phyloP scores from a whole-genome alignment of 495 filamentous ascomycete genomes.

The Bacidia gigantensis region DNA sequence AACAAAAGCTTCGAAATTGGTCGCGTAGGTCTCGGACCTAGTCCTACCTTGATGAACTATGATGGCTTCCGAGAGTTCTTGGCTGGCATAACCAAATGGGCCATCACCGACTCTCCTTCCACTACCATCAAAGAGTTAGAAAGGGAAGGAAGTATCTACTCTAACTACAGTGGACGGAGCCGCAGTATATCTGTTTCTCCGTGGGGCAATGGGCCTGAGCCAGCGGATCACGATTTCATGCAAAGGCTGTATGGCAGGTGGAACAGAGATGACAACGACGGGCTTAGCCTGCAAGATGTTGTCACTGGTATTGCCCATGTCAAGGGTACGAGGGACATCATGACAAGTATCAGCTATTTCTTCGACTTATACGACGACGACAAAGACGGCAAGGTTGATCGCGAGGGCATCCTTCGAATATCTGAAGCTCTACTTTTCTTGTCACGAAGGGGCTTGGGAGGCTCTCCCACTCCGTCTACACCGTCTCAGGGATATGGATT shows the following conservation, averaged over 20 bases:
- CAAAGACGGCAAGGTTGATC: slow-evolving; percentile 82
- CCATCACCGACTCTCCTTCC: slow-evolving; percentile 62
- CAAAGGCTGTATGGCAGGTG: slow-evolving; percentile 75
- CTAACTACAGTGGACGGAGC: slow-evolving; percentile 35
- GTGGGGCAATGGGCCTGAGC: slow-evolving; percentile 65
- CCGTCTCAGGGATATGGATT: slow-evolving; percentile 14
- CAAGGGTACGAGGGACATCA: slow-evolving; percentile 86
- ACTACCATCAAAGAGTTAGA: slow-evolving; percentile 42
- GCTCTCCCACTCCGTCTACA: slow-evolving; percentile 41
- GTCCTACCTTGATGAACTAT: slow-evolving; percentile 86
- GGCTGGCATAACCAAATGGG: slow-evolving; percentile 79
- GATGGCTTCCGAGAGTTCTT: slow-evolving; percentile 89
- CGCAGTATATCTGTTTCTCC: slow-evolving; percentile 43
- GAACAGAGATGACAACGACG: slow-evolving; percentile 63
- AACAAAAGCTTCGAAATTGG: slow-evolving; percentile 49
- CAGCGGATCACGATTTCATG: slow-evolving; percentile 93
- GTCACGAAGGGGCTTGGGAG: slow-evolving; percentile 72
- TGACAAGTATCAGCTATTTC: slow-evolving; percentile 94
- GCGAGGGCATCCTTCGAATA: slow-evolving; percentile 88
- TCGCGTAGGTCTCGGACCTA: slow-evolving; percentile 78
- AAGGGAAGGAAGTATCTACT: slow-evolving; percentile 40
- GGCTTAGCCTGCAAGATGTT: slow-evolving; percentile 74
- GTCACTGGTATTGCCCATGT: slow-evolving; percentile 80
- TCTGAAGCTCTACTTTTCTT: slow-evolving; percentile 91
- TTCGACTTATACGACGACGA: slow-evolving; percentile 94